Percentiles rank a stretch among this genome's conserved stretches.
phyloP scores from a whole-genome alignment of 73 alveolate genomes.

The Paramecium octaurelia region DNA sequence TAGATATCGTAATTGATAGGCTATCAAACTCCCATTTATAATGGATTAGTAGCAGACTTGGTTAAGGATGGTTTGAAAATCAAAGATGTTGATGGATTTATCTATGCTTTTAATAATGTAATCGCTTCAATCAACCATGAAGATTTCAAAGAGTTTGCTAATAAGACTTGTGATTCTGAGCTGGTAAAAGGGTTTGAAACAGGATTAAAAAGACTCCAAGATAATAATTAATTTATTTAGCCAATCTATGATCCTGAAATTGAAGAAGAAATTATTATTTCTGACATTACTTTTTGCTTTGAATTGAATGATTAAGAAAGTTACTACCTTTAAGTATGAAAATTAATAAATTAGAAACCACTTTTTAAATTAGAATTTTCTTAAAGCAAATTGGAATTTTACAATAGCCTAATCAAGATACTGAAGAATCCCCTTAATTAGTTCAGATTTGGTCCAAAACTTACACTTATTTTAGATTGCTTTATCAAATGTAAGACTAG shows the following conservation, averaged over 20 bases:
- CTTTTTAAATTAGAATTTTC: neutral
- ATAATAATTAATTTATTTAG: neutral
- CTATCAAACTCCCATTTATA: neutral
- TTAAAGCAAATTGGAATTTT: neutral
- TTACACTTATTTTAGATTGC: neutral
- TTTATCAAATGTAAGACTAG: conserved; percentile 17
- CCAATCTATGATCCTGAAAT: conserved; percentile 15
- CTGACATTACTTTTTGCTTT: neutral
- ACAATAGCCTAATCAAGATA: neutral
- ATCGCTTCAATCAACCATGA: conserved; percentile 42
- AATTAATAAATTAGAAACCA: neutral
- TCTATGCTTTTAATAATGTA: conserved; percentile 38
- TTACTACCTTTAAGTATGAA: neutral
- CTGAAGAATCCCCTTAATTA: neutral
- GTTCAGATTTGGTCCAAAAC: neutral
- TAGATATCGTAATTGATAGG: neutral
- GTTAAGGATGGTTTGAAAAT: neutral
- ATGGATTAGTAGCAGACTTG: neutral
- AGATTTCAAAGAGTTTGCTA: conserved; percentile 40
- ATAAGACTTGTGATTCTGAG: neutral
- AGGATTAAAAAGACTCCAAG: neutral
- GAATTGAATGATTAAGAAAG: neutral
- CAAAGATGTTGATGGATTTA: neutral
- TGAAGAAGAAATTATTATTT: neutral
- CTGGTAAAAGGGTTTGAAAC: neutral